Conservation (phyloP, 768 basidiomycete species). For the Serendipita sp. region DNA sequence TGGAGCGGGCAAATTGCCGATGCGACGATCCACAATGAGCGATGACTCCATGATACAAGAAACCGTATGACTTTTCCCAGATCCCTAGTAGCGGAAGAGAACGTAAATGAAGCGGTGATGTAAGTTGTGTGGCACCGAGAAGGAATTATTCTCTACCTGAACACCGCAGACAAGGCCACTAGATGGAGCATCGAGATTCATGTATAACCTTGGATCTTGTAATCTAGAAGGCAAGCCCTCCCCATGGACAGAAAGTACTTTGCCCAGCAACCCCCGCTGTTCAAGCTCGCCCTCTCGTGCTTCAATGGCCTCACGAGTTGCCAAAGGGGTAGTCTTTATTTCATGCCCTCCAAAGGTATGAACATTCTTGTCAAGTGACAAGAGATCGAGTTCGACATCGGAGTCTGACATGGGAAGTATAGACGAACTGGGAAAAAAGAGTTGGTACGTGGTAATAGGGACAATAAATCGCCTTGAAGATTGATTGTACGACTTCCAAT, state of each 20-base stretch:
- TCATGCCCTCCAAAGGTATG: background rate
- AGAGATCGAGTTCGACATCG: background rate
- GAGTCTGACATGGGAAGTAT: background rate
- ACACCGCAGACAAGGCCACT: conserved; percentile 31
- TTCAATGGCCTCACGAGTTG: background rate
- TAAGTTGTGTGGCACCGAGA: too few species aligned
- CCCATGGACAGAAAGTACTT: background rate
- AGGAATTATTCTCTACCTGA: background rate
- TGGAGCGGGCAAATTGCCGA: conserved; percentile 37
- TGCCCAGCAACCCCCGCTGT: background rate
- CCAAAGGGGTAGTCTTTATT: background rate
- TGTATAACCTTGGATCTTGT: background rate
- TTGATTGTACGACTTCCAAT: too few species aligned
- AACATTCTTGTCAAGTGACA: background rate
- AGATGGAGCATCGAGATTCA: conserved; percentile 33
- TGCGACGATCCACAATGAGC: conserved; percentile 36
- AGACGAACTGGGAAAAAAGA: too few species aligned
- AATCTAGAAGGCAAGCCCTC: background rate
- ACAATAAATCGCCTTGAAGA: too few species aligned
- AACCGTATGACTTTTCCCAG: conserved; percentile 60
- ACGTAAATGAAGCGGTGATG: too few species aligned
- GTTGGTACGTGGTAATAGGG: too few species aligned
- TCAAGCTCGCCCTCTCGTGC: background rate
- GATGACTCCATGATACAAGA: conserved; percentile 54
- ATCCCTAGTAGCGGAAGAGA: conserved; percentile 24